These are phyloP conservation scores for Sextonia rubra DNA, from an alignment of 164 flowering plant genomes.

Conservation along the genomic window DNA sequence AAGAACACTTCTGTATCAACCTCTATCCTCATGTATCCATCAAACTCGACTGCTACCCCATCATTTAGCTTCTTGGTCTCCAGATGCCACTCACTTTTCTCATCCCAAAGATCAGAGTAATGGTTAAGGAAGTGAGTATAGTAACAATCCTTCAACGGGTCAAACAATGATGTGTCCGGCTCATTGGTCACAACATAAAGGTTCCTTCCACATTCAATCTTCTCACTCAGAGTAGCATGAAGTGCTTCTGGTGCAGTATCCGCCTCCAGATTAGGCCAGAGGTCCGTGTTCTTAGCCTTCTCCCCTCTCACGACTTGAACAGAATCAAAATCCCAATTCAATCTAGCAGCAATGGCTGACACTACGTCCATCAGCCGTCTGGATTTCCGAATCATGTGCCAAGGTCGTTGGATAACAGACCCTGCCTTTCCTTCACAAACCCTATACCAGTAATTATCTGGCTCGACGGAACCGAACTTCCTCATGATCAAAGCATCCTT, in stretches of 20 bases:
- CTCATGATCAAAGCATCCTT: constrained; percentile 77
- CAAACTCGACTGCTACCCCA: constrained; percentile 75
- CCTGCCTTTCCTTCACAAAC: constrained; percentile 94
- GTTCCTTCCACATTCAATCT: constrained; percentile 73
- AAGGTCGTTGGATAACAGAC: constrained; percentile 75
- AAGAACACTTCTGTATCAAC: constrained; percentile 88
- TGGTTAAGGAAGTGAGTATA: constrained; percentile 79
- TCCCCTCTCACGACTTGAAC: constrained; percentile 84
- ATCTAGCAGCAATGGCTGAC: constrained; percentile 20
- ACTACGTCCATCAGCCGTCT: constrained; percentile 32
- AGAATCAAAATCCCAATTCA: constrained; percentile 69
- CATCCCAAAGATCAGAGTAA: constrained; percentile 79
- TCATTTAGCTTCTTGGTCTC: constrained; percentile 65
- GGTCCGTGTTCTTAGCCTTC: constrained; percentile 49
- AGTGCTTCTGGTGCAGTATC: constrained; percentile 77
- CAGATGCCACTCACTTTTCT: constrained; percentile 73
- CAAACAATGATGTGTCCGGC: constrained; percentile 59
- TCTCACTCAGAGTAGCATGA: constrained; percentile 53
- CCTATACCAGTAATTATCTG: constrained; percentile 92
- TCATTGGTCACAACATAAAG: constrained; percentile 79
- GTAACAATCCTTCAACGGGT: constrained; percentile 82
- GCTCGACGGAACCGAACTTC: constrained; percentile 68
- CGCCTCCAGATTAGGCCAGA: constrained; percentile 28
- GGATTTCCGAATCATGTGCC: constrained; percentile 93
- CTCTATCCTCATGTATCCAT: constrained; percentile 82